Evolutionary conservation across 2,329 filamentous ascomycete species (phyloP).

Genomic region (Colletotrichum sp.): DNA sequence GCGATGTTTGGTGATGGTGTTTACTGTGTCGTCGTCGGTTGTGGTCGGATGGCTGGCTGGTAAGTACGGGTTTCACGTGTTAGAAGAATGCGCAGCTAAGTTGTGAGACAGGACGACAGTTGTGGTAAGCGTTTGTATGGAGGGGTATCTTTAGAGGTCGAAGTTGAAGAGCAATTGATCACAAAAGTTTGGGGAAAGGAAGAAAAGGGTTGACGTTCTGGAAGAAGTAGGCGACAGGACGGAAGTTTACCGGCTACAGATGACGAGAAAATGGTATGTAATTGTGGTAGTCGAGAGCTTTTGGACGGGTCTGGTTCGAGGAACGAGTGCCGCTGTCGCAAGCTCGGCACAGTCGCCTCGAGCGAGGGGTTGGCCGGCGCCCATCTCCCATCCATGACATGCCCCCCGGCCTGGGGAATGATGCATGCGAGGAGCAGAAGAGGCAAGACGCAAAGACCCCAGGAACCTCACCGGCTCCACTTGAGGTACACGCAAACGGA

Average conservation of each 20-base stretch:
- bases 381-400: constrained; percentile 15
- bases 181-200: background rate
- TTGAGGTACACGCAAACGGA: background rate
- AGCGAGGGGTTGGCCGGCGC: constrained; percentile 15
- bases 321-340: constrained; percentile 7
- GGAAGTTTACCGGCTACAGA: background rate
- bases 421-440: constrained; percentile 17
- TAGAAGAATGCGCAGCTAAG: background rate
- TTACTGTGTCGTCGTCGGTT: background rate
- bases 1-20: constrained; percentile 3
- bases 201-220: background rate
- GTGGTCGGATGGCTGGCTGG: background rate
- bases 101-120: constrained; percentile 5
- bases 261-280: constrained; percentile 11
- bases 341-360: constrained; percentile 17
- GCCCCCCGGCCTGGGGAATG: constrained; percentile 3
- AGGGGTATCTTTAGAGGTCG: constrained; percentile 6
- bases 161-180: background rate
- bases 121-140: background rate
- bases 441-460: constrained; percentile 12
- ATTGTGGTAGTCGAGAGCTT: background rate
- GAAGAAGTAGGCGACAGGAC: background rate
- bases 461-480: background rate
- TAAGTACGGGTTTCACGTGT: constrained; percentile 16
- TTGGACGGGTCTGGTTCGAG: background rate